phyloP scores from a whole-genome alignment of 495 filamentous ascomycete genomes.

The Emericellopsis terricola region DNA sequence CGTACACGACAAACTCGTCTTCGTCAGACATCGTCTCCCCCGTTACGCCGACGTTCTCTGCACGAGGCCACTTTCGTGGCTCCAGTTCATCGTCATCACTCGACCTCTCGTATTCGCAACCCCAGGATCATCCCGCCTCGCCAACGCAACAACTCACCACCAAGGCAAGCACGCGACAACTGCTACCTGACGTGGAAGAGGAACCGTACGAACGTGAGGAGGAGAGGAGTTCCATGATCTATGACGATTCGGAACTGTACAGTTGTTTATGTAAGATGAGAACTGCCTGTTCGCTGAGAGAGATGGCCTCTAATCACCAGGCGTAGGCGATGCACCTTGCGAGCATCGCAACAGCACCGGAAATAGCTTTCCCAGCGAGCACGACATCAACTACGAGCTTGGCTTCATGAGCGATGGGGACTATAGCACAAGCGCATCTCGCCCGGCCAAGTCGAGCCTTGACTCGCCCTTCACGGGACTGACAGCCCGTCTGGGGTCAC shows the following conservation, averaged over 20 bases:
- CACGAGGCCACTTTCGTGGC: conserved; percentile 31
- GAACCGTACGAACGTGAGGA: conserved; percentile 34
- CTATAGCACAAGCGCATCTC: no score
- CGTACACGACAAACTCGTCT: conserved; percentile 26
- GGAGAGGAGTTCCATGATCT: conserved; percentile 30
- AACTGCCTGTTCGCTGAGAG: not conserved
- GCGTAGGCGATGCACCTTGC: conserved; percentile 25
- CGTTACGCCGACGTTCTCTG: conserved; percentile 41
- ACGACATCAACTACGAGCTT: conserved; percentile 39
- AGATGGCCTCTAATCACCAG: conserved; percentile 2
- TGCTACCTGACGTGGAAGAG: conserved; percentile 37
- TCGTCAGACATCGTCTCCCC: conserved; percentile 41
- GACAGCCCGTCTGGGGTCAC: conserved; percentile 47
- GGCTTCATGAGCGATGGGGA: conserved; percentile 43
- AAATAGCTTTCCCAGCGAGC: conserved; percentile 18
- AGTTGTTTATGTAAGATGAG: conserved; percentile 33
- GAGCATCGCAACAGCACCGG: conserved; percentile 12
- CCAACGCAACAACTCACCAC: conserved; percentile 15
- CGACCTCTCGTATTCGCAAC: conserved; percentile 19
- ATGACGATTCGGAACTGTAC: conserved; percentile 20
- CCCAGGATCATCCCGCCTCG: conserved; percentile 23
- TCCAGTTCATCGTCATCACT: conserved; percentile 34
- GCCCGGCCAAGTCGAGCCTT: no score
- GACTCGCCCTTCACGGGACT: conserved; percentile 45
- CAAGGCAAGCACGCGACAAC: conserved; percentile 26